Evolutionary conservation across 805 yeast species (phyloP).

Genomic region (Lipomyces chichibuensis): DNA sequence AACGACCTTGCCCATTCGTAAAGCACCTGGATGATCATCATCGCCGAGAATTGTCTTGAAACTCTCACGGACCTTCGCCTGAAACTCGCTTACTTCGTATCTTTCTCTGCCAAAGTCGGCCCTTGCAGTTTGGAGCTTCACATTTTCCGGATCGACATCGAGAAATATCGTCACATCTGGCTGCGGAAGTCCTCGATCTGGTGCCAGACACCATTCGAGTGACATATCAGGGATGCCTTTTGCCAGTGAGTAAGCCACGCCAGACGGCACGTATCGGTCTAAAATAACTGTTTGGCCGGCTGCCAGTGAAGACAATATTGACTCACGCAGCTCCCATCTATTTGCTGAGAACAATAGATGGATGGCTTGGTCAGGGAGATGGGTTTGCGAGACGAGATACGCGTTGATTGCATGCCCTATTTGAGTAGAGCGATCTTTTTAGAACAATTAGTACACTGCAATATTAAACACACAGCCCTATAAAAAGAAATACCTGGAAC

Average conservation of each 20-base stretch:
- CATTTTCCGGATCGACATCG: constrained; percentile 56
- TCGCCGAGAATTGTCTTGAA: constrained; percentile 47
- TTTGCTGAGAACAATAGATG: constrained; percentile 91
- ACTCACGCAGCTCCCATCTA: constrained; percentile 78
- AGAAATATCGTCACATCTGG: constrained; percentile 86
- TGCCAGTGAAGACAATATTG: constrained; percentile 51
- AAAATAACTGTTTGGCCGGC: constrained; percentile 65
- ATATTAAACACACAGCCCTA: not conserved
- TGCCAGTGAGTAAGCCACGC: constrained; percentile 89
- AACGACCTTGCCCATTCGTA: constrained; percentile 16
- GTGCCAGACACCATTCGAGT: constrained; percentile 74
- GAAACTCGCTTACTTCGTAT: constrained; percentile 78
- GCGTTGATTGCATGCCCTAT: constrained; percentile 78
- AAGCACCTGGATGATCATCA: constrained; percentile 6
- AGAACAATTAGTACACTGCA: not conserved
- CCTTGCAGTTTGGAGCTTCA: constrained; percentile 47
- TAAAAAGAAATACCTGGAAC: constrained; percentile 58
- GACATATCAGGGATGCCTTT: constrained; percentile 59
- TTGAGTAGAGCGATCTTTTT: constrained; percentile 69
- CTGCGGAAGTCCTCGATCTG: constrained; percentile 81
- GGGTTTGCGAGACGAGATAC: constrained; percentile 58
- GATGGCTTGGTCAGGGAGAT: constrained; percentile 73
- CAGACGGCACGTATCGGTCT: constrained; percentile 91
- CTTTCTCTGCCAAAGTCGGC: constrained; percentile 94
- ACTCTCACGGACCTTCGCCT: constrained; percentile 63